Evolutionary conservation across 2,329 filamentous ascomycete genomes (phyloP).

Genomic region (Sclerotinia borealis): DNA sequence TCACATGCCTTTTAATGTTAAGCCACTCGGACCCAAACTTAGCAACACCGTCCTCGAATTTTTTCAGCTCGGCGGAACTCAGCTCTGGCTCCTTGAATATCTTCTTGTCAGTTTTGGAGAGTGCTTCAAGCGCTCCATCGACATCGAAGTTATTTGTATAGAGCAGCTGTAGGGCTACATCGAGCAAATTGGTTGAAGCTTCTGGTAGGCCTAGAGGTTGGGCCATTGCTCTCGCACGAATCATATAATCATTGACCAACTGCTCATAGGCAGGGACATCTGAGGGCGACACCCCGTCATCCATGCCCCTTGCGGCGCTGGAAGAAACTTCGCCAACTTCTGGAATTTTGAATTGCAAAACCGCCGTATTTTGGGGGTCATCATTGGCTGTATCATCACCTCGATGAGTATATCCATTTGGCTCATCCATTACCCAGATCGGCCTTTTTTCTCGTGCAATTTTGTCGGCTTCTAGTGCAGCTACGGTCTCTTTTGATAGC

Average conservation of each 20-base stretch:
- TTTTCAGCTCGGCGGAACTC: conserved; percentile 71
- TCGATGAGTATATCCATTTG: conserved; percentile 74
- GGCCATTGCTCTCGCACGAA: conserved; percentile 45
- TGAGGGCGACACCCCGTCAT: conserved; percentile 30
- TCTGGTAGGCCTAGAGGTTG: conserved; percentile 62
- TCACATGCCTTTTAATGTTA: conserved; percentile 77
- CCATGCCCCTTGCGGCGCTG: conserved; percentile 34
- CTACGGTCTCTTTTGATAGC: conserved; percentile 70
- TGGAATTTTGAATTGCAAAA: conserved; percentile 73
- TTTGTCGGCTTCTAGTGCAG: conserved; percentile 76
- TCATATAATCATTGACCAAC: conserved; percentile 72
- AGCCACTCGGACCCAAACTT: conserved; percentile 91
- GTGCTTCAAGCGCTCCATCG: conserved; percentile 61
- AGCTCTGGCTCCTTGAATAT: conserved; percentile 82
- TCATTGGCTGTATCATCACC: conserved; percentile 70
- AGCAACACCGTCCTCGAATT: conserved; percentile 83
- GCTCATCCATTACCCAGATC: conserved; percentile 91
- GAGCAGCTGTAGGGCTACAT: conserved; percentile 72
- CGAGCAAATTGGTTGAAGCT: conserved; percentile 78
- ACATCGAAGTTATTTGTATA: conserved; percentile 66
- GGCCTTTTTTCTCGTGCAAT: conserved; percentile 73
- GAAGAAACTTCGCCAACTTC: conserved; percentile 40
- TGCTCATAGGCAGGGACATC: conserved; percentile 35
- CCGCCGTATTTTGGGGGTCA: conserved; percentile 69
- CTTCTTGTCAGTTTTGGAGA: conserved; percentile 61